phyloP scores from a whole-genome alignment of 176 grass and related monocot genomes.

The Zoysia pacifica region DNA sequence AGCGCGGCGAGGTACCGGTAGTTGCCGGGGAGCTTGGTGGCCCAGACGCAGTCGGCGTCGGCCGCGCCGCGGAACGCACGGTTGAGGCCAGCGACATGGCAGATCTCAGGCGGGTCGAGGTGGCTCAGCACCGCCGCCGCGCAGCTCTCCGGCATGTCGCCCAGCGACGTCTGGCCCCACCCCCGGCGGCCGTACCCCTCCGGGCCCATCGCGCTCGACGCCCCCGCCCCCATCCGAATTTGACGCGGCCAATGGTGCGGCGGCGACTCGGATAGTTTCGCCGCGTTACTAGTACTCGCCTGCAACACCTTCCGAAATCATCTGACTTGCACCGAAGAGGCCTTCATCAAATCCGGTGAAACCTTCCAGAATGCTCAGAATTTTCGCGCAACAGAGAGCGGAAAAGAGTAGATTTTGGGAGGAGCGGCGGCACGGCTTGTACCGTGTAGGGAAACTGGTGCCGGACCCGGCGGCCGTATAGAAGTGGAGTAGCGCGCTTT shows the following conservation, averaged over 20 bases:
- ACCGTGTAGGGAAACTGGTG: not conserved
- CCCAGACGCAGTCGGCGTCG: slow-evolving; percentile 74
- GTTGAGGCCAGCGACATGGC: slow-evolving; percentile 64
- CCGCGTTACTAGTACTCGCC: not conserved
- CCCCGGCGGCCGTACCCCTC: slow-evolving; percentile 45
- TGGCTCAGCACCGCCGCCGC: slow-evolving; percentile 70
- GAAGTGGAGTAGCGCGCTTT: slow-evolving; percentile 12
- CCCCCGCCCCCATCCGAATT: slow-evolving; percentile 54
- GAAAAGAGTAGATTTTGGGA: not conserved
- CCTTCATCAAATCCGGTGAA: not conserved
- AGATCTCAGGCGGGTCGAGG: slow-evolving; percentile 85
- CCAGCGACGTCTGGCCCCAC: slow-evolving; percentile 53
- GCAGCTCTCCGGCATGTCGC: slow-evolving; percentile 89
- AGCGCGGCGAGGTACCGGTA: slow-evolving; percentile 60
- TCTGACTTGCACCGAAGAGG: not conserved
- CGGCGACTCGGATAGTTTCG: not conserved
- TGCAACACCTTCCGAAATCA: slow-evolving; percentile 30
- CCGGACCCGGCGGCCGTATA: slow-evolving; percentile 22
- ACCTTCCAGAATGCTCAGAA: slow-evolving; percentile 19
- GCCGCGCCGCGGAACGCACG: slow-evolving; percentile 66
- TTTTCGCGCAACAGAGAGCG: not conserved
- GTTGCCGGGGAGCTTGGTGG: slow-evolving; percentile 66
- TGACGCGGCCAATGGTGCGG: not conserved
- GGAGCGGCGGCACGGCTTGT: not conserved
- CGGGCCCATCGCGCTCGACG: slow-evolving; percentile 53